Conservation (phyloP, 371 early-diverging fungal species). For the Mucor circinelloides region DNA sequence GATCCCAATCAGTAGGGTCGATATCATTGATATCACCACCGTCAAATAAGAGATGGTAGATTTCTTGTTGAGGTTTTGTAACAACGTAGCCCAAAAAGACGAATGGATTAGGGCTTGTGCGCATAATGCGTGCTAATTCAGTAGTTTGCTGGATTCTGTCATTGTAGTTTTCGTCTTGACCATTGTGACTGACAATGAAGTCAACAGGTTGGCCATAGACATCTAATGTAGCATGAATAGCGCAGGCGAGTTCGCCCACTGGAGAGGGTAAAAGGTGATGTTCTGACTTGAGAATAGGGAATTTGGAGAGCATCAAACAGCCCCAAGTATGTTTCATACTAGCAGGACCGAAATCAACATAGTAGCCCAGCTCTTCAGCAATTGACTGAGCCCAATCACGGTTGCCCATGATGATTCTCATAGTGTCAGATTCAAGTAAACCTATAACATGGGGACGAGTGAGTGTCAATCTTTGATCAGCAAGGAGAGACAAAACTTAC, state of each 20-base stretch:
- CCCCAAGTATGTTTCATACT: conserved; percentile 90
- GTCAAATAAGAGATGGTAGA: conserved; percentile 68
- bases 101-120: conserved; percentile 73
- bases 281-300: conserved; percentile 73
- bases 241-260: conserved; percentile 83
- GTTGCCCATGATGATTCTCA: conserved; percentile 86
- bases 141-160: conserved; percentile 82
- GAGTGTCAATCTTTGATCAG: neutral
- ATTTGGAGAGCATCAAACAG: conserved; percentile 82
- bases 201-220: conserved; percentile 81
- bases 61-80: conserved; percentile 67
- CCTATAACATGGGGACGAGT: conserved; percentile 27
- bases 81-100: conserved; percentile 87
- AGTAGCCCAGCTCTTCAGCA: conserved; percentile 76
- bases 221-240: conserved; percentile 85
- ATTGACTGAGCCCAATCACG: conserved; percentile 84
- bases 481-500: conserved; percentile 24
- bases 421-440: conserved; percentile 79
- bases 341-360: conserved; percentile 81
- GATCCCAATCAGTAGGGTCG: conserved; percentile 76
- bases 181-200: conserved; percentile 85
- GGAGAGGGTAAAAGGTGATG: conserved; percentile 84
- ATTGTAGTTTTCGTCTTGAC: conserved; percentile 78
- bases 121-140: conserved; percentile 77
- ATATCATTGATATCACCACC: conserved; percentile 77